Evolutionary conservation across 2,329 filamentous ascomycete species (phyloP).

Genomic region (Xylaria digitata): DNA sequence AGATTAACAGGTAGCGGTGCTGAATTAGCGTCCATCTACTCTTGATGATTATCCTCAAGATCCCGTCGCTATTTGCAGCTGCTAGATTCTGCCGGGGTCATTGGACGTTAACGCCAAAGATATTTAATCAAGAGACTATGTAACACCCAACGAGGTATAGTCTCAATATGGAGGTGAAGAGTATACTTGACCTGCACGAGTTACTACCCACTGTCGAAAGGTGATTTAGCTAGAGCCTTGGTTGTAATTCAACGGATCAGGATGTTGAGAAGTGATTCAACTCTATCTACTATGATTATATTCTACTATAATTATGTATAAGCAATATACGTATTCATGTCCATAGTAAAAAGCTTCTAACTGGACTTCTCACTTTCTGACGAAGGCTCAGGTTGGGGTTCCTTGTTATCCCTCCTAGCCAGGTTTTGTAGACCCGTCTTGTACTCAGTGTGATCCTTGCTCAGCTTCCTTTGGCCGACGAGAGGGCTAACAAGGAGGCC

Average conservation of each 20-base stretch:
- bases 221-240: neutral
- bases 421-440: conserved; percentile 65
- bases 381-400: conserved; percentile 15
- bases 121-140: too few relatives aligned
- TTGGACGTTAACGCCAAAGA: too few relatives aligned
- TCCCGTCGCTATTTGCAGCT: too few relatives aligned
- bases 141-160: too few relatives aligned
- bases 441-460: conserved; percentile 66
- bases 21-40: too few relatives aligned
- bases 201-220: neutral
- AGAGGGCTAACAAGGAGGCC: conserved; percentile 62
- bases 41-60: too few relatives aligned
- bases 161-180: too few relatives aligned
- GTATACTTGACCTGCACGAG: neutral
- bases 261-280: neutral
- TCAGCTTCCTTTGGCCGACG: conserved; percentile 62
- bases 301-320: conserved; percentile 19
- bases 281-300: conserved; percentile 24
- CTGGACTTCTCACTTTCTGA: conserved; percentile 29
- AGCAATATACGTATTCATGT: neutral
- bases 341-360: neutral
- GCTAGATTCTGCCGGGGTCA: too few relatives aligned
- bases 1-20: too few relatives aligned
- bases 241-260: neutral
- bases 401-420: conserved; percentile 29